phyloP scores from a whole-genome alignment of 1,284 basidiomycete species.

The Puccinia polysora region DNA sequence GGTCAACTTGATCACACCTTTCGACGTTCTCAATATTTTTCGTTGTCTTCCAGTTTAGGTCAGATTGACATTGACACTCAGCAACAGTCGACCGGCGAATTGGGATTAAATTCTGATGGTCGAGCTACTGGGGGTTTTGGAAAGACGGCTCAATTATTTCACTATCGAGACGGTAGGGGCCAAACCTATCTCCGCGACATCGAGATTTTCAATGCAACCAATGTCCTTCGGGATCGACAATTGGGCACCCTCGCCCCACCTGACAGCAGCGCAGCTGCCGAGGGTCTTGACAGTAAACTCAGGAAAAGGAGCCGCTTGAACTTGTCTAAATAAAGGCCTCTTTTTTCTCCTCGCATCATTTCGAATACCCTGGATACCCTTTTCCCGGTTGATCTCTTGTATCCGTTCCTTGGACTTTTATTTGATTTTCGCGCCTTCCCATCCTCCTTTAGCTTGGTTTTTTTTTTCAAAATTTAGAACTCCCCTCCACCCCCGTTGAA shows the following conservation, averaged over 20 bases:
- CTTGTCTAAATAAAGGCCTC: neutral
- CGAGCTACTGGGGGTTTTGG: conserved; percentile 15
- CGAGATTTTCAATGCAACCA: neutral
- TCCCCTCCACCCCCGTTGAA: too few species aligned
- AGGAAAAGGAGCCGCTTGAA: too few species aligned
- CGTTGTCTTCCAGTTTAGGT: neutral
- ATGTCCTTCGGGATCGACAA: neutral
- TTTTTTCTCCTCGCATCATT: neutral
- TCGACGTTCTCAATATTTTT: neutral
- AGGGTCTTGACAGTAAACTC: too few species aligned
- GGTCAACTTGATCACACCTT: conserved; percentile 14
- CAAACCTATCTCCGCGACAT: conserved; percentile 4
- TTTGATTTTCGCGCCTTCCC: too few species aligned
- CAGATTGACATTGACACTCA: conserved; percentile 10
- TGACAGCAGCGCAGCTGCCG: too few species aligned
- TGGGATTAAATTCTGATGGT: conserved; percentile 8
- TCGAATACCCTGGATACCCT: too few species aligned
- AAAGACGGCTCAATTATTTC: conserved; percentile 26
- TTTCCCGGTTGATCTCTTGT: too few species aligned
- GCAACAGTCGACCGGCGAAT: conserved; percentile 14
- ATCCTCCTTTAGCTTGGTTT: too few species aligned
- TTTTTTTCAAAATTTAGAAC: too few species aligned
- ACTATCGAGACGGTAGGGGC: neutral
- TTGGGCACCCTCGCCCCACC: conserved; percentile 1
- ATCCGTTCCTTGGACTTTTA: too few species aligned